Percentiles rank a stretch among this genome's conserved stretches.
These are phyloP conservation scores for Ophiostoma ulmi DNA, from an alignment of 2,329 filamentous ascomycete genomes.

Conservation along the genomic window DNA sequence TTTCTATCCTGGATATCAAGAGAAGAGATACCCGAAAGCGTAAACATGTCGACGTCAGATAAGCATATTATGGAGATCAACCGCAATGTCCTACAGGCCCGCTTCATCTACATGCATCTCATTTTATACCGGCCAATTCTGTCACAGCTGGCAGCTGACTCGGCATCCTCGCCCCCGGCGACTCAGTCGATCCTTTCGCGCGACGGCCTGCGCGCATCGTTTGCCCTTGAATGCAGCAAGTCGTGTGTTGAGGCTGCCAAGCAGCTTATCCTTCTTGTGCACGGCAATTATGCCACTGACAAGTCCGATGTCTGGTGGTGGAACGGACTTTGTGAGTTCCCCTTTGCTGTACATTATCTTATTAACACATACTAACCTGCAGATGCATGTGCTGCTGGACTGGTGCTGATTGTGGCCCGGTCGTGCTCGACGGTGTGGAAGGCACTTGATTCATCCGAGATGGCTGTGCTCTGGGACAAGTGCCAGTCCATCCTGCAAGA, in stretches of 20 bases:
- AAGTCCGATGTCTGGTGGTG: constrained; percentile 24
- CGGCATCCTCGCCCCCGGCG: background rate
- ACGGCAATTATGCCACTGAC: constrained; percentile 19
- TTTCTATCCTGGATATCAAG: constrained; percentile 20
- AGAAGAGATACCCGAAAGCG: background rate
- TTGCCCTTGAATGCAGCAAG: constrained; percentile 22
- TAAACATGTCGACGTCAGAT: background rate
- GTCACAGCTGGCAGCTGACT: background rate
- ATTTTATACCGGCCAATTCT: background rate
- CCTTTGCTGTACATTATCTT: background rate
- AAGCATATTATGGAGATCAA: background rate
- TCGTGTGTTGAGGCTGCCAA: constrained; percentile 23
- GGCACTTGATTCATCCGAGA: constrained; percentile 18
- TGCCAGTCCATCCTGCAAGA: constrained; percentile 22
- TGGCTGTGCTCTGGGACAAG: constrained; percentile 20
- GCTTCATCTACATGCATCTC: background rate
- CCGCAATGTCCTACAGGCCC: background rate
- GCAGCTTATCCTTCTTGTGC: constrained; percentile 19
- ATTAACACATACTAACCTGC: background rate
- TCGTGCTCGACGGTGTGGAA: constrained; percentile 23
- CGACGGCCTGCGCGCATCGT: constrained; percentile 22
- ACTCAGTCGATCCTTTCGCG: constrained; percentile 13
- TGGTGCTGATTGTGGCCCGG: constrained; percentile 23
- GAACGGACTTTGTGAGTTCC: constrained; percentile 22
- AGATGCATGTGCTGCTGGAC: constrained; percentile 24